Evolutionary conservation across 2,329 filamentous ascomycete species (phyloP), one percentile per base, ranked within the genome.

Genomic region (Zymoseptoria crescenta): DNA sequence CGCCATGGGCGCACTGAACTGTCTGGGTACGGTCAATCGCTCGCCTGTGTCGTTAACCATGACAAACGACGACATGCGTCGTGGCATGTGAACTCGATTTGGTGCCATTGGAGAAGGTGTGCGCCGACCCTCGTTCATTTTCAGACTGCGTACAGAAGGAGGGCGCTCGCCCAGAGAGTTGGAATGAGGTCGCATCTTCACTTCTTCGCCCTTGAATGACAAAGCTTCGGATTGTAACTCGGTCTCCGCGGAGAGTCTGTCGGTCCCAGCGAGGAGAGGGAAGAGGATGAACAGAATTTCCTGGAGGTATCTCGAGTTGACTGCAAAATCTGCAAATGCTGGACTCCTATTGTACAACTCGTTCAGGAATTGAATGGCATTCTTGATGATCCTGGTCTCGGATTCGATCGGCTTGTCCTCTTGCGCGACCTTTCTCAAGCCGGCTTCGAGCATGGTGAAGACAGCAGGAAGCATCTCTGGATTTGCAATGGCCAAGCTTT

Each of bases 21-120:
- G 83, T 13, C 87, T 81, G 10, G 83, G 85, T 1, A 84, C 81
- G 1, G 77, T 75, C 55, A 83, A 75, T 8, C 81, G 80, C 0
- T 81, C 78, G 58, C 83, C 83, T 58, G 89, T 84, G 2, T 89
- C 83, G 5, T 89, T 91, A 21, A 99, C 80, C 1, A 99, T 81
- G 29, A 97, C 86, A 71, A 97, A 99, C 0, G 93, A 96, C 0
- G 93, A 96, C 1, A 89, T 87, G 66, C 92, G 85, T 35, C 87
- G 85, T 27, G 95, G 79, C 20, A 86, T 83, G 6, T 85, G 83
- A 0, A 87, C 84, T 61, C 80, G 73, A 51, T 69, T 69, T 2
- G 61, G 64, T 10, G 67, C 52, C 56, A 64, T 57, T 2, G 70
- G 69, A 21, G 69, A 71, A 20, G 69, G 68, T 4, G 66, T 70